A percentile compares a stretch with the other conserved stretches of the same genome.
Evolutionary conservation across 2,329 filamentous ascomycete genomes (phyloP).

Genomic region (Huntiella abstrusa): DNA sequence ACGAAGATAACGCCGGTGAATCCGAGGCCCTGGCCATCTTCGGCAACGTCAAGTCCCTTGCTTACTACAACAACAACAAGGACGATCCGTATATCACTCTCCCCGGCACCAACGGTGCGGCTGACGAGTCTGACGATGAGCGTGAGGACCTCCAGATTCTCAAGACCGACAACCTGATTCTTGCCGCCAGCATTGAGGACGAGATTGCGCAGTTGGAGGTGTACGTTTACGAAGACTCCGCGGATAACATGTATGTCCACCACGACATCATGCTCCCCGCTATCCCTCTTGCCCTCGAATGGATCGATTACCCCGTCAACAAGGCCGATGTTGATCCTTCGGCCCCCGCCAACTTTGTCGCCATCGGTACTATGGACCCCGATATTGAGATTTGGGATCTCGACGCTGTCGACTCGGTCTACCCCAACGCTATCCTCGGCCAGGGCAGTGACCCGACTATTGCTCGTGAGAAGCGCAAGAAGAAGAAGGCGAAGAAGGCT

Average conservation of each 20-base stretch:
- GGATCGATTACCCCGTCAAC: conserved; percentile 81
- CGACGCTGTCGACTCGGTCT: conserved; percentile 93
- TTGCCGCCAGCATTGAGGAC: conserved; percentile 89
- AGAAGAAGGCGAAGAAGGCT: conserved; percentile 71
- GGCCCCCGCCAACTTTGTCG: conserved; percentile 71
- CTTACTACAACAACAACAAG: conserved; percentile 85
- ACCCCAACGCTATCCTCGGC: conserved; percentile 87
- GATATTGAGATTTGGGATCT: conserved; percentile 98
- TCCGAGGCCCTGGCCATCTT: conserved; percentile 77
- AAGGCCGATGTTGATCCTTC: conserved; percentile 44
- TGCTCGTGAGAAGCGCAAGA: conserved; percentile 57
- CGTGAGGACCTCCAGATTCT: conserved; percentile 86
- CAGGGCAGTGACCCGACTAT: conserved; percentile 40
- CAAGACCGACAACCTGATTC: conserved; percentile 76
- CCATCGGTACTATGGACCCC: conserved; percentile 90
- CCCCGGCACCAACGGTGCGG: conserved; percentile 40
- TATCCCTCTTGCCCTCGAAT: conserved; percentile 88
- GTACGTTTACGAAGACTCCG: conserved; percentile 89
- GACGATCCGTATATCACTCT: conserved; percentile 95
- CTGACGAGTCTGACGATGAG: conserved; percentile 63
- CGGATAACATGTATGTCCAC: conserved; percentile 95
- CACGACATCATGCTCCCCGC: conserved; percentile 98
- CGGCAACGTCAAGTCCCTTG: conserved; percentile 79
- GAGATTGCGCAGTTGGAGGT: conserved; percentile 93
- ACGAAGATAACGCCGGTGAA: conserved; percentile 26